Conservation (phyloP, 2,329 filamentous ascomycete species). For the Ilyonectria robusta region DNA sequence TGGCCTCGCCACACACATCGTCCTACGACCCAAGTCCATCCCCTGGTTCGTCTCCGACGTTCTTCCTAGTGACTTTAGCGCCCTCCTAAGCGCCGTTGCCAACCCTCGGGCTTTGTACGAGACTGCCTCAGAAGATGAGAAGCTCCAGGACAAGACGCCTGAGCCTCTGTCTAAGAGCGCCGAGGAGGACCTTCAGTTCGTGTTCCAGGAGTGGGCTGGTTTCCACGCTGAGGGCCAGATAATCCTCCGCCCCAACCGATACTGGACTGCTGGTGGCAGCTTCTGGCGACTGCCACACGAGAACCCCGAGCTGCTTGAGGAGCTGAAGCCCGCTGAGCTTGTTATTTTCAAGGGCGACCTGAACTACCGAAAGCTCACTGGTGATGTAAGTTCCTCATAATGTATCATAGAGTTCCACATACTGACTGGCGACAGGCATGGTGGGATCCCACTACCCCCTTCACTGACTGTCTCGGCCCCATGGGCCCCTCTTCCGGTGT, state of each 20-base stretch:
- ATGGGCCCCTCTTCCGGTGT: slow-evolving; percentile 86
- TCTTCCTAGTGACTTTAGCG: slow-evolving; percentile 85
- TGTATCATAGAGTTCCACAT: background rate
- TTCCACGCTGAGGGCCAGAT: slow-evolving; percentile 89
- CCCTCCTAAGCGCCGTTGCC: slow-evolving; percentile 85
- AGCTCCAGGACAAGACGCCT: slow-evolving; percentile 69
- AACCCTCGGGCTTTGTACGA: slow-evolving; percentile 85
- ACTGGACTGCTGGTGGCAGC: slow-evolving; percentile 91
- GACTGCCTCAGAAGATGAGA: slow-evolving; percentile 77
- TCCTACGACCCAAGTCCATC: slow-evolving; percentile 94
- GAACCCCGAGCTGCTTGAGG: slow-evolving; percentile 78
- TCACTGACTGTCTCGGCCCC: slow-evolving; percentile 86
- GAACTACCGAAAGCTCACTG: slow-evolving; percentile 94
- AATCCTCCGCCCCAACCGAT: slow-evolving; percentile 84
- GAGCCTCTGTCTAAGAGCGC: slow-evolving; percentile 77
- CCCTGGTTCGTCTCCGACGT: slow-evolving; percentile 99
- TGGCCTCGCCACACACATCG: slow-evolving; percentile 86
- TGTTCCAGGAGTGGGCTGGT: slow-evolving; percentile 86
- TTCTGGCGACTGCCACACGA: slow-evolving; percentile 88
- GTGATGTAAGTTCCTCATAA: slow-evolving; percentile 74
- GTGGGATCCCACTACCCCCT: slow-evolving; percentile 92
- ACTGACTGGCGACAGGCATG: slow-evolving; percentile 49
- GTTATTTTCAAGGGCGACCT: slow-evolving; percentile 98
- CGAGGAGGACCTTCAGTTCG: slow-evolving; percentile 75
- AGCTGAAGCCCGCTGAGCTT: slow-evolving; percentile 86